These are phyloP conservation scores for Laetiporus sulphureus DNA, from an alignment of 1,284 basidiomycete genomes.

Conservation along the genomic window DNA sequence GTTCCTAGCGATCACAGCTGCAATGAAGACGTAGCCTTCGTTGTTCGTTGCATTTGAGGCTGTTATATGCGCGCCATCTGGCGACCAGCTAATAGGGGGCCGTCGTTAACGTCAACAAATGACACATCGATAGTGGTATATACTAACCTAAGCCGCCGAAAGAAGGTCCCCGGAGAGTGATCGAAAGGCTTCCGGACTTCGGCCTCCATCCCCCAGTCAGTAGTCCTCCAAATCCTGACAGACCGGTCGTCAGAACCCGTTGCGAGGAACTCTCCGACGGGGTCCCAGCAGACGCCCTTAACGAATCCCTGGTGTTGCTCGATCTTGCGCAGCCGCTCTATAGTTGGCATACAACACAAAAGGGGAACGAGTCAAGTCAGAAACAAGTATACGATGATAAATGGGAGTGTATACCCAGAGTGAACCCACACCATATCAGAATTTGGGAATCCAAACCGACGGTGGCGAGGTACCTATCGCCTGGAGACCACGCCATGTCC, in stretches of 20 bases:
- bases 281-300: constrained; percentile 98
- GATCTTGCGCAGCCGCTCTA: constrained; percentile 75
- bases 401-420: constrained; percentile 71
- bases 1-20: constrained; percentile 86
- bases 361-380: neutral
- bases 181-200: constrained; percentile 88
- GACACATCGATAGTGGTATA: neutral
- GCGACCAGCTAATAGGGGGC: constrained; percentile 76
- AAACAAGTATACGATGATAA: too few species aligned
- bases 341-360: neutral
- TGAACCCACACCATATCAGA: constrained; percentile 89
- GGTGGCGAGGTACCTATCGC: constrained; percentile 88
- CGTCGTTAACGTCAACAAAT: neutral
- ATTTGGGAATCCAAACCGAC: constrained; percentile 91
- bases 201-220: constrained; percentile 84
- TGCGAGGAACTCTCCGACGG: constrained; percentile 92
- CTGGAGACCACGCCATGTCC: constrained; percentile 92
- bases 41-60: constrained; percentile 97
- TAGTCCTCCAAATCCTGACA: constrained; percentile 94
- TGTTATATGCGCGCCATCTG: constrained; percentile 96
- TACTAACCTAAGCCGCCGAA: constrained; percentile 76
- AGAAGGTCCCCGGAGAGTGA: constrained; percentile 94
- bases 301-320: constrained; percentile 94
- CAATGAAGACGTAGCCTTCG: constrained; percentile 94
- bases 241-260: constrained; percentile 97